Evolutionary conservation across 495 filamentous ascomycete genomes (phyloP), one percentile per base, ranked within the genome.

Genomic region (Oidiodendron maius): DNA sequence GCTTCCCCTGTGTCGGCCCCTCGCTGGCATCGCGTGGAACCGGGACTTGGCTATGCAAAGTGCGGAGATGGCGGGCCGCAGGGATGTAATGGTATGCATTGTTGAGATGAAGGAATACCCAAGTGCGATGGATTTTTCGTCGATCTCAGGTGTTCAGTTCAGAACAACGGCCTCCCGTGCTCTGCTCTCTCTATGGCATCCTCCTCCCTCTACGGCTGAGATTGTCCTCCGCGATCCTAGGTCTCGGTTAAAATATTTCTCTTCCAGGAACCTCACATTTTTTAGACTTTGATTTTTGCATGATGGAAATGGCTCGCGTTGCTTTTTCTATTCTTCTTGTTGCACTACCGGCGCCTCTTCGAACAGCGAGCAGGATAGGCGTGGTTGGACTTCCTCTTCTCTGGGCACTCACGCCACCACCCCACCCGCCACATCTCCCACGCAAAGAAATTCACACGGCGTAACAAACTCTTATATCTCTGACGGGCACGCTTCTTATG

Each of bases 301-400:
- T 56, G 56, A 59, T 38, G 50, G 50, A 51, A 49, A 55, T 52
- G 49, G 59, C 17, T 32, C 13, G n/a, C n/a, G 32, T 61, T 61
- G 47, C 52, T 57, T 44, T 18, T 61, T 59, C 53, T 52, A 61
- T 61, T 61, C 55, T 61, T 56, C 44, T 61, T 61, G 58, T 61
- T 47, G 50, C 41, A 61, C 40, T 61, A 55, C 37, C 37, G 57
- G 40, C 47, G 47, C 51, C 43, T 48, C 49, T 57, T 52, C 36
- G 40, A n/a, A 52, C 37, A 55, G 49, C 53, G 46, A 51, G 30
- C 49, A 53, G 54, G 55, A 16, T 40, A 53, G n/a, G n/a, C n/a
- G 52, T 59, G 56, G 59, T 56, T 58, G 59, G 56, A 46, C 59
- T 57, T 56, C 56, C 48, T 53, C 55, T 51, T 45, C 39, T 58